A percentile compares a stretch with the other conserved stretches of the same genome.
These are phyloP conservation scores for Podosphaera fusca DNA, from an alignment of 2,329 filamentous ascomycete species.

Conservation along the genomic window DNA sequence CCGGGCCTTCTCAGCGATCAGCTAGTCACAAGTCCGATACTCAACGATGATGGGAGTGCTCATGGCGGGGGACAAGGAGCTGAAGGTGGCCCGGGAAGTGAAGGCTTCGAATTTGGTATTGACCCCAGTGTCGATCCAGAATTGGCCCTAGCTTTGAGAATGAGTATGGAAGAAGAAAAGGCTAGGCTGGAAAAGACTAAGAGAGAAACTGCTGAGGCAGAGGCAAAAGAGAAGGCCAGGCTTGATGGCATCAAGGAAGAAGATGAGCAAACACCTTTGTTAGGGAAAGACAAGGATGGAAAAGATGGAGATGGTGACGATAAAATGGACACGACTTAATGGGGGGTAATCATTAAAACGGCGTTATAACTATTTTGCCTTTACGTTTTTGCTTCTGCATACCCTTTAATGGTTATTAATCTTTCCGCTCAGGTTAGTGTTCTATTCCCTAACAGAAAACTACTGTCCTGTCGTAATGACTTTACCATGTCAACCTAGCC, in stretches of 20 bases:
- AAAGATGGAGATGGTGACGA: conserved; percentile 35
- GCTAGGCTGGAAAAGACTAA: conserved; percentile 73
- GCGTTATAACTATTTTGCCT: conserved; percentile 8
- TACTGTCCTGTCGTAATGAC: too few relatives aligned
- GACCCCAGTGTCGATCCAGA: conserved; percentile 86
- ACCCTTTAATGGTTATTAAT: conserved; percentile 1
- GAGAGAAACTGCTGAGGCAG: conserved; percentile 42
- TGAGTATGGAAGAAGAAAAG: conserved; percentile 98
- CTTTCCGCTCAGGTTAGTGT: background rate
- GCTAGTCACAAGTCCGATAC: conserved; percentile 69
- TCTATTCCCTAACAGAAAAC: background rate
- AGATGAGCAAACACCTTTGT: conserved; percentile 27
- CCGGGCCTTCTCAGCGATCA: conserved; percentile 83
- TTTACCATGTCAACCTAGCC: too few relatives aligned
- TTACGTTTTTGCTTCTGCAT: background rate
- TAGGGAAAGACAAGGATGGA: conserved; percentile 40
- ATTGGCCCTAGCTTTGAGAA: conserved; percentile 74
- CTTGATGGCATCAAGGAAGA: conserved; percentile 56
- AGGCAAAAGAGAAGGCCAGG: conserved; percentile 61
- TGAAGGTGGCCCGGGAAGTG: conserved; percentile 28
- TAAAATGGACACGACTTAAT: conserved; percentile 66
- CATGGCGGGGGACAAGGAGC: conserved; percentile 29
- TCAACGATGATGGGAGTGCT: conserved; percentile 55
- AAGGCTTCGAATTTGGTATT: conserved; percentile 65
- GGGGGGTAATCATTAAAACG: conserved; percentile 13